Conservation (phyloP, 352 stramenopile species). For the Thalassiosira mediterranea region DNA sequence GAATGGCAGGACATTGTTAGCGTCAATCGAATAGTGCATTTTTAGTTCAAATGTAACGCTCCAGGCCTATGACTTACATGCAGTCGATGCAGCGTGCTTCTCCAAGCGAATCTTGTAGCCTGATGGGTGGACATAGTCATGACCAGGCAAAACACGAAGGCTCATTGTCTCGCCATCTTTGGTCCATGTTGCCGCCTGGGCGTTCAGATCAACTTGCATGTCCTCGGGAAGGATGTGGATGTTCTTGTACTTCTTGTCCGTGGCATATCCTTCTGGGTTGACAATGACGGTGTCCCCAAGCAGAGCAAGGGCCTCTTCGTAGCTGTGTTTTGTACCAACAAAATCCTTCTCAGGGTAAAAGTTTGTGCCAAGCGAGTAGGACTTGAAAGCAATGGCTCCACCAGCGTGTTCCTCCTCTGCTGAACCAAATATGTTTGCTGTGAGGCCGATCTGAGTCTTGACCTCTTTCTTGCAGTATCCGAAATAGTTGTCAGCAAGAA, state of each 20-base stretch:
- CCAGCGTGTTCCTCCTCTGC: conserved; percentile 67
- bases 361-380: conserved; percentile 50
- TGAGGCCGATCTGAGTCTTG: conserved; percentile 66
- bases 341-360: conserved; percentile 45
- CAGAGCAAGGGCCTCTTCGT: conserved; percentile 47
- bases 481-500: conserved; percentile 71
- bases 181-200: conserved; percentile 51
- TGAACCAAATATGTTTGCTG: conserved; percentile 58
- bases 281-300: conserved; percentile 56
- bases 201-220: conserved; percentile 48
- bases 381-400: conserved; percentile 65
- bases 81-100: conserved; percentile 48
- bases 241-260: conserved; percentile 60
- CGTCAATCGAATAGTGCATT: neutral
- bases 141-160: conserved; percentile 52
- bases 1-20: neutral
- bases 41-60: no score
- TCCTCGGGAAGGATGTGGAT: conserved; percentile 66
- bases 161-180: conserved; percentile 35
- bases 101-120: conserved; percentile 61
- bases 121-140: conserved; percentile 56
- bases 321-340: conserved; percentile 47
- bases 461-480: conserved; percentile 71
- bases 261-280: conserved; percentile 61
- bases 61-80: no score